Evolutionary conservation across 108 stramenopile species (phyloP), one percentile per base, ranked within the genome.

Genomic region (Nitzschia inconspicua): DNA sequence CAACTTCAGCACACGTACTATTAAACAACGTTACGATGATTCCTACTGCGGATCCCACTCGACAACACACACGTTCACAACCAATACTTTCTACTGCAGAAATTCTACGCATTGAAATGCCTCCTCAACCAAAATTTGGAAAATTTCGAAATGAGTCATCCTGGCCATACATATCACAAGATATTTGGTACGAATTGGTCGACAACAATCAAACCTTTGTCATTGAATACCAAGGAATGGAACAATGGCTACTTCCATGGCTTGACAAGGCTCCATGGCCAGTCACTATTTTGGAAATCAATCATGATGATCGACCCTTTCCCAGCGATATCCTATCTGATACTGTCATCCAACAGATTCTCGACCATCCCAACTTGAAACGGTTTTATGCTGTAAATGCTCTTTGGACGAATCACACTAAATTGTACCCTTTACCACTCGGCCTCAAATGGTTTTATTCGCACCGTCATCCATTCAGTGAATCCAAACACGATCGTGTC

Each of bases 301-400:
- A 51, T n/a, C 24, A 51, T 0, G 13, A 14, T 11, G 50, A 51
- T 22, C 14, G 0, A 51, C 28, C 50, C 28, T 51, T 23, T 23
- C 50, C 50, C 19, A 27, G 28, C n/a, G 50, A 30, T 51, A n/a
- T 51, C 13, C 13, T 9, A 23, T 28, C 24, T n/a, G 28, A 51
- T 8, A 27, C 50, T 28, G n/a, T n/a, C n/a, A 28, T 28, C 28
- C 19, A 51, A 51, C 24, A 7, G 13, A 51, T 51, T 51, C 28
- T 51, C 26, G 28, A 51, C 26, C 26, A 51, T 14, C 8, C 50
- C 50, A 51, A 51, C n/a, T 14, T 51, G 27, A 23, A 51, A 10
- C 26, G 26, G 8, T 23, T 51, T 27, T 51, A 51, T 51, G 25
- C 24, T 51, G 28, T 23, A 26, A 51, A 51, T 51, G n/a, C n/a